These are phyloP conservation scores for Diaporthe humulicola DNA, from an alignment of 2,329 filamentous ascomycete species.

Conservation along the genomic window DNA sequence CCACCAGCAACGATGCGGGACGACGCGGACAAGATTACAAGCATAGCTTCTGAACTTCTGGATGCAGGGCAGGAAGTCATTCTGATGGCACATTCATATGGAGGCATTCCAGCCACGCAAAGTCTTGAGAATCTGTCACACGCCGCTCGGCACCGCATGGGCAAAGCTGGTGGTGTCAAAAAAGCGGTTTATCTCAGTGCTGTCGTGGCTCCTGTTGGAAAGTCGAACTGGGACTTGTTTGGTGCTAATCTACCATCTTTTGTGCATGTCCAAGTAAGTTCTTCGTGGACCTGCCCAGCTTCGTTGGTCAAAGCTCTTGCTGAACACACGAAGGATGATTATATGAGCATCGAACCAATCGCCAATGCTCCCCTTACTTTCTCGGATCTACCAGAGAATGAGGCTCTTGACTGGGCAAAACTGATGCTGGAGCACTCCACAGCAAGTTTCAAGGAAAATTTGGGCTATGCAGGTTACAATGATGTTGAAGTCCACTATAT, in stretches of 20 bases:
- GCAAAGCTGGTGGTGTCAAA: constrained; percentile 1
- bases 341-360: constrained; percentile 20
- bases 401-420: constrained; percentile 14
- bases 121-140: constrained; percentile 12
- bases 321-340: constrained; percentile 20
- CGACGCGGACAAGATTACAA: constrained; percentile 11
- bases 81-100: constrained; percentile 11
- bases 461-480: constrained; percentile 6
- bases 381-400: constrained; percentile 7
- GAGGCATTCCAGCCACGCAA: constrained; percentile 18
- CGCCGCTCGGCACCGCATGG: not conserved
- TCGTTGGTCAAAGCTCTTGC: constrained; percentile 8
- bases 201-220: constrained; percentile 15
- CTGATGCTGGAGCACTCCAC: constrained; percentile 12
- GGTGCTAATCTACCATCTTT: constrained; percentile 14
- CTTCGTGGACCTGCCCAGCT: constrained; percentile 6
- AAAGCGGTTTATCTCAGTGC: constrained; percentile 8
- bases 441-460: constrained; percentile 13
- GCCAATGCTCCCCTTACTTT: constrained; percentile 14
- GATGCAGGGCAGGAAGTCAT: constrained; percentile 11
- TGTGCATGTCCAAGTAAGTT: constrained; percentile 19
- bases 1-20: constrained; percentile 13
- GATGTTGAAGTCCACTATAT: constrained; percentile 16
- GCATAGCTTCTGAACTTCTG: constrained; percentile 3
- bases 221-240: constrained; percentile 14